phyloP scores from a whole-genome alignment of 164 flowering plant genomes.

The grape (Vitis vinifera) region ASM3070453v1 NC_081809.1:1494001-1494500 shows the following conservation, averaged over 20 bases:
- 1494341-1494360: conserved; percentile 52
- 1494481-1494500: conserved; percentile 40
- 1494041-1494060: too few species aligned
- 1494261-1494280: conserved; percentile 61
- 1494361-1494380: conserved; percentile 23
- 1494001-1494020: too few species aligned
- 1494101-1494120: too few species aligned
- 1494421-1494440: conserved; percentile 48
- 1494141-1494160: too few species aligned
- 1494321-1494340: conserved; percentile 63
- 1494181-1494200: conserved; percentile 19
- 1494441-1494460: conserved; percentile 69
- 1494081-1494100: too few species aligned
- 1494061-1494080: too few species aligned
- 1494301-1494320: conserved; percentile 45
- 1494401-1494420: conserved; percentile 52
- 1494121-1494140: too few species aligned
- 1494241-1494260: conserved; percentile 44
- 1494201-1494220: conserved; percentile 53
- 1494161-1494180: too few species aligned
- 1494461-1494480: conserved; percentile 52
- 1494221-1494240: conserved; percentile 71
- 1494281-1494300: conserved; percentile 62
- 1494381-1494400: conserved; percentile 75
- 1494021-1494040: too few species aligned